Evolutionary conservation across 1,284 basidiomycete species (phyloP).

Genomic region (Blastosporella zonata): DNA sequence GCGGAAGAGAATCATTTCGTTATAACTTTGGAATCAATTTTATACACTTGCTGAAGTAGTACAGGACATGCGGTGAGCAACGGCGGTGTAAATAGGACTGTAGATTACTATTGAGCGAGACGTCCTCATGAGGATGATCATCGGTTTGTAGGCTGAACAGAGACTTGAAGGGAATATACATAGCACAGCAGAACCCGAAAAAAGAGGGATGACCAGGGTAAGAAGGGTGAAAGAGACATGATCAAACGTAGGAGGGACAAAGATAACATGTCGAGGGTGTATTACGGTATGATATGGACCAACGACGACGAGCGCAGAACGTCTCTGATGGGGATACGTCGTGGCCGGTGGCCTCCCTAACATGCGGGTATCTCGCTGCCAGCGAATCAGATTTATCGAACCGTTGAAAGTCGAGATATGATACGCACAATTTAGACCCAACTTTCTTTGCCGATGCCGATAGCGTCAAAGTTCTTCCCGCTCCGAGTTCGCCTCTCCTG

Average conservation of each 20-base stretch:
- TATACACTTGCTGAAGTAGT: slow-evolving; percentile 8
- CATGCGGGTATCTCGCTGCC: slow-evolving; percentile 17
- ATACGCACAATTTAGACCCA: slow-evolving; percentile 41
- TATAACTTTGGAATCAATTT: slow-evolving; percentile 2
- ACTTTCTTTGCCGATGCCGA: slow-evolving; percentile 46
- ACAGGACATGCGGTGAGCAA: slow-evolving; percentile 1
- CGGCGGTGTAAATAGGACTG: slow-evolving; percentile 6
- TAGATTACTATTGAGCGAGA: slow-evolving; percentile 11
- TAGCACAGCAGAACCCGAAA: slow-evolving; percentile 11
- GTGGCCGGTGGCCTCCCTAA: slow-evolving; percentile 15
- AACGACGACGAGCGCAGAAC: slow-evolving; percentile 15
- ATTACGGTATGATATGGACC: slow-evolving; percentile 10
- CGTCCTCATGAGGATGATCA: slow-evolving; percentile 7
- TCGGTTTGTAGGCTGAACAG: neutral
- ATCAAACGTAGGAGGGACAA: slow-evolving; percentile 7
- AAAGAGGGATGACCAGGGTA: slow-evolving; percentile 1
- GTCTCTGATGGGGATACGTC: slow-evolving; percentile 4
- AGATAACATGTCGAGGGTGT: slow-evolving; percentile 15
- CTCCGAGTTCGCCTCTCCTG: slow-evolving; percentile 70
- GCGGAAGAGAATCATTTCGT: neutral
- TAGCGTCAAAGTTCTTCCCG: slow-evolving; percentile 78
- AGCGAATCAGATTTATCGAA: slow-evolving; percentile 35
- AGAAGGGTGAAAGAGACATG: slow-evolving; percentile 2
- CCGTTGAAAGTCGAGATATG: slow-evolving; percentile 31
- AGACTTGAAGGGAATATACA: slow-evolving; percentile 8